Base-by-base conservation (phyloP, 2,329 filamentous ascomycete genomes). In the Trichoderma aggressivum region DNA sequence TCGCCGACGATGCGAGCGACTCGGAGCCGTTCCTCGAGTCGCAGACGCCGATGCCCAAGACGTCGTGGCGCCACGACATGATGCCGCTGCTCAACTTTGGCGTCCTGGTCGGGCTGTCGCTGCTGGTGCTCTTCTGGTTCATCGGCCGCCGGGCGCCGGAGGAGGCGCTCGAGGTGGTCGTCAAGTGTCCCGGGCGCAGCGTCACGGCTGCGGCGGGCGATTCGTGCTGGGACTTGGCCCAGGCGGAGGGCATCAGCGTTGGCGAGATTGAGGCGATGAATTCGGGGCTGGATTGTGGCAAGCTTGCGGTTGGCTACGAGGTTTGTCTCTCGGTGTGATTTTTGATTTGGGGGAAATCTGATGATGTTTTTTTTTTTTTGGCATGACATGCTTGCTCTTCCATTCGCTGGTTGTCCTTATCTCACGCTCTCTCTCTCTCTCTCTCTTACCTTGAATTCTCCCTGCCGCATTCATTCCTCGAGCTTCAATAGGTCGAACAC, bases 31-130 rank as follows among this genome's bases (percentile, higher is more conserved):
- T 80, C 71, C 75, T 82, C 28, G 66, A 73, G 21, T 71, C 75
- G 7, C 71, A 72, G 30, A 65, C 74, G 39, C 69, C 71, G 21
- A 72, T 60, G 32, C 75, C 73, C 74, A 80, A 77, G 50, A 79
- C 80, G 36, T 85, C 87, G 7, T 86, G 87, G 83, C 82, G 87
- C 34, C 82, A 83, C 39, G 84, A 86, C 72, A 80, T 86, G 79
- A 83, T 82, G 80, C 85, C 85, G n/a, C 80, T 89, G 73, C 81
- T 89, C 75, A 88, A 88, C 76, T 89, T 89, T 78, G 86, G 86
- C 68, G 78, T 89, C 72, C 77, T 89, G 43, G 81, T 88, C 67
- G 80, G 86, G 5, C 75, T 88, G 18, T 85, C 84, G 72, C 77
- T 89, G 61, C 75, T 89, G 39, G 76, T 83, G 21, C 74, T 89